Base-by-base conservation (phyloP, 2,329 filamentous ascomycete genomes). In the Beauveria brongniartii region DNA sequence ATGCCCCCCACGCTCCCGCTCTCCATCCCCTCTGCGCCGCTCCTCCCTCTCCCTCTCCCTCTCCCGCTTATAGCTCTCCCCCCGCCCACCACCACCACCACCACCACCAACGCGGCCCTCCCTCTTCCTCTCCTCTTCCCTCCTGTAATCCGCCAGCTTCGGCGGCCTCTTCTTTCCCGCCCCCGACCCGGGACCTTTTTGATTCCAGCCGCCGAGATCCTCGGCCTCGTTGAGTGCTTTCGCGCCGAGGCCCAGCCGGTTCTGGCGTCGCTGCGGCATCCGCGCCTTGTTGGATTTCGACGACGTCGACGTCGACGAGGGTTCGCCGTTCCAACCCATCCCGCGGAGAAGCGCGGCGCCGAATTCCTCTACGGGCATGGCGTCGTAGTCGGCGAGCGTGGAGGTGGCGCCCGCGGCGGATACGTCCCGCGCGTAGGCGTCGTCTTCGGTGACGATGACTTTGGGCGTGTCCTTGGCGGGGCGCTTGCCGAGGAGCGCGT, bases 321-420 rank as follows among this genome's bases (percentile, higher is more conserved):
- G 77, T 59, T 85, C 82, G 73, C 75, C 88, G 78, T 97, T 92
- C 92, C 93, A 97, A 9, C 94, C 94, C 90, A 97, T 97, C 10
- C 92, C 92, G 37, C 92, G 86, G 41, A 99, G 80, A 65, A 97
- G 80, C 0, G 92, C 92, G 20, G 92, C 89, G 8, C 94, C 94
- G 66, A 97, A 99, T 67, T 97, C 92, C 67, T 97, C 93, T 18
- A 97, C 91, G 0, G 94, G 93, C 64, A 96, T 88, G 14, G 88
- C 86, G 62, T 89, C 88, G 75, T 97, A 97, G 68, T 94, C 91
- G 40, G 90, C 89, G 20, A 96, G 77, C 0, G 86, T 90, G 4
- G 91, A 87, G 34, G 84, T 80, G 24, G 91, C 89, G 1, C 91
- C 92, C 1, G 91, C 88, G 28, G 82, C 77, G 14, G 82, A 79